Base-by-base conservation (phyloP, 345 rosid species). In the Ceriops zippeliana region DNA sequence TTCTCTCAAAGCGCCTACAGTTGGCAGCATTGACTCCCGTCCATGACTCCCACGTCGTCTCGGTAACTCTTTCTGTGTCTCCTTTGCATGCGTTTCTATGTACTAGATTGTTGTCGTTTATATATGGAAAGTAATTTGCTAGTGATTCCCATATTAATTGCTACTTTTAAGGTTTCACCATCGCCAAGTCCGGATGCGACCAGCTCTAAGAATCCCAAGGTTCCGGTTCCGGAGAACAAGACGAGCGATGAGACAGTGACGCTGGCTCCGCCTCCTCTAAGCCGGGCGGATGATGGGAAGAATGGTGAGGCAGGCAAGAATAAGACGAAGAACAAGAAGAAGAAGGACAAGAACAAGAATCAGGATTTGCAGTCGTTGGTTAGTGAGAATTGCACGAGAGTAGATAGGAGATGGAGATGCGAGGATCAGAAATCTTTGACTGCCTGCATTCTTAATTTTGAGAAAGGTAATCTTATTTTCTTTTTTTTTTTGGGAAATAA, bases 391-490 rank as follows among this genome's bases (percentile, higher is more conserved):
- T 92, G 96, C 77, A 67, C 58, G 17, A 89, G 86, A 54, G 58
- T 76, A 16, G 66, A 61, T 69, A 73, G 75, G 30, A 31, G 60
- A n/a, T 92, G 98, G 30, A 31, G 60, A n/a, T 92, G 98, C 69
- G 56, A 22, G 2, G 81, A 77, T 66, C 68, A 6, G 52, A 63
- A 60, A 10, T 63, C 71, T 1, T 66, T 87, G 72, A 70, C 75
- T 64, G 95, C 92, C 31, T 92, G 98, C 81, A 73, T 87, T 75
- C 77, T 72, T 74, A 67, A 69, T 56, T 79, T 67, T 63, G 80
- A 78, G 7, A 62, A 53, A 51, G 96, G 93, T 90, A 86, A 70
- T 20, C 26, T 61, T 26, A 42, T 68, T 38, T 3, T 47, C 7
- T 56, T 5, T 27, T 70, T n/a, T 31, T 37, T 46, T 61, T 68